Base-by-base conservation (phyloP, 129 eudicot genomes). In the Artemisia tridentata region DNA sequence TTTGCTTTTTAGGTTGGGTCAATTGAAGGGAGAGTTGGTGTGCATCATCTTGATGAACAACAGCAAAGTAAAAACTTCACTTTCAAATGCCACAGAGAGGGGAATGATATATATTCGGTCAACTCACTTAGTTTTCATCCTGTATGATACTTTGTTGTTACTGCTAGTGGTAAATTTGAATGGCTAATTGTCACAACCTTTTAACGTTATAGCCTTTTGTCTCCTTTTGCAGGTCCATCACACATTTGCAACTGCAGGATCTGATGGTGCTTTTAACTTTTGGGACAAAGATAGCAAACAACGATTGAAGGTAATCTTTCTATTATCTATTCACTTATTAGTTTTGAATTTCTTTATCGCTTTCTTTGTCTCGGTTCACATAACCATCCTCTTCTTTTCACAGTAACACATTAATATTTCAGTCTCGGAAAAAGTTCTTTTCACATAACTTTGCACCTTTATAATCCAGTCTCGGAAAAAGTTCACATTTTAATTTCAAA, bases 241-340 rank as follows among this genome's bases (percentile, higher is more conserved):
- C 57, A 90, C 99, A 61, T 90, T 95, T 80, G 99, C 97, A 59
- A 90, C 99, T 56, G 87, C 93, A 51, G 99, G 99, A 72, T 95
- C 99, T 80, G 99, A 95, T 75, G 99, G 99, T 41, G 88, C 88
- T 79, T 95, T 87, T 70, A 90, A 87, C 76, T 90, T 90, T 75
- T 95, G 99, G 99, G 97, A 93, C 77, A 93, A 93, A 78, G 99
- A 93, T 60, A 93, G 99, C 81, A 95, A 90, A 82, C 99, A 95
- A 80, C 77, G 99, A 79, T 84, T 95, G 13, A 95, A 95, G 96
- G 99, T 95, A 69, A 2, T 31, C 5, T 54, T 65, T 52, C 63
- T 63, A 7, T 73, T 18, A 52, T 64, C 17, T 20, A 6, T 61
- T 57, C 58, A 17, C 41, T 20, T 58, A 16, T 9, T 16, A 58